Conservation (phyloP, 805 yeast species). For the Starmera quercuum region DNA sequence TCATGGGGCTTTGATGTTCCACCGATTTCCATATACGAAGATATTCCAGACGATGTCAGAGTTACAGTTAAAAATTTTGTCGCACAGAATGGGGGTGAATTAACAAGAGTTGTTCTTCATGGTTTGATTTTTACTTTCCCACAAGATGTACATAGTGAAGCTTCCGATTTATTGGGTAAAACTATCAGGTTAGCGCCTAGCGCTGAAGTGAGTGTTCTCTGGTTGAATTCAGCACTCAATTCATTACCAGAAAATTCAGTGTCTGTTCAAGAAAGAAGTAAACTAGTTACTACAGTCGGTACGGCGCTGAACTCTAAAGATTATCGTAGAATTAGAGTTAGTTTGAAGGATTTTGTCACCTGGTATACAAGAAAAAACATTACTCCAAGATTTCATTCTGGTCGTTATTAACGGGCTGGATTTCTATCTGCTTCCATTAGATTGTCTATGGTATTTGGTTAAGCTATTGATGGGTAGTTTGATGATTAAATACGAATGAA, state of each 20-base stretch:
- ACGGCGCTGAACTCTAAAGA: conserved; percentile 61
- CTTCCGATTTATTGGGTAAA: conserved; percentile 65
- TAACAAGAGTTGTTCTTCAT: conserved; percentile 44
- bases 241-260: conserved; percentile 58
- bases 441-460: too few relatives aligned
- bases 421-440: too few relatives aligned
- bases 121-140: conserved; percentile 73
- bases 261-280: conserved; percentile 58
- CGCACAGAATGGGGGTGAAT: conserved; percentile 43
- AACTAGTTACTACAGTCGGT: conserved; percentile 49
- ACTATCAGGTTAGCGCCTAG: conserved; percentile 43
- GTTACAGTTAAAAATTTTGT: conserved; percentile 39
- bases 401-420: not conserved
- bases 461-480: too few relatives aligned
- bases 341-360: conserved; percentile 67
- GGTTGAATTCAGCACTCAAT: conserved; percentile 53
- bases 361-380: conserved; percentile 81
- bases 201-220: conserved; percentile 32
- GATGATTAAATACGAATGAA: too few relatives aligned
- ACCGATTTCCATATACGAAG: conserved; percentile 62
- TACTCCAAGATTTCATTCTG: conserved; percentile 29
- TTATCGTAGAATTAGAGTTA: conserved; percentile 62
- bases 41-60: conserved; percentile 49
- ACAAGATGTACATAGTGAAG: conserved; percentile 60
- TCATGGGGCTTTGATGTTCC: conserved; percentile 82